A percentile compares a stretch with the other conserved stretches of the same genome.
These are phyloP conservation scores for Phytopythium kandeliae DNA, from an alignment of 352 stramenopile genomes.

Conservation along the genomic window DNA sequence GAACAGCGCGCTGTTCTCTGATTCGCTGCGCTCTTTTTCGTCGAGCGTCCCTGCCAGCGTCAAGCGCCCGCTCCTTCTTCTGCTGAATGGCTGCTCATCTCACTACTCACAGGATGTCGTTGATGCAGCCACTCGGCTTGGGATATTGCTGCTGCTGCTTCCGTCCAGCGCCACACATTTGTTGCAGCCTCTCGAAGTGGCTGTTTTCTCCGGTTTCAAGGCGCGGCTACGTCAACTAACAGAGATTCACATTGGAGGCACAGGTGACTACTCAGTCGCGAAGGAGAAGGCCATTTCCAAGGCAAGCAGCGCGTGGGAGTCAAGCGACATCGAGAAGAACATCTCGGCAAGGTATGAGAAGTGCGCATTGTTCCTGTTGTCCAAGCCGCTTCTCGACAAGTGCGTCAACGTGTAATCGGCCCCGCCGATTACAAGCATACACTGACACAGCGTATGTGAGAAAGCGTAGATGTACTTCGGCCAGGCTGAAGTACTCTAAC, in stretches of 20 bases:
- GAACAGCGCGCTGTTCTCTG: slow-evolving; percentile 9
- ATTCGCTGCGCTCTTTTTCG: slow-evolving; percentile 11
- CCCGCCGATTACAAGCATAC: no score
- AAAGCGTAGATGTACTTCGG: no score
- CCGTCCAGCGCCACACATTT: slow-evolving; percentile 3
- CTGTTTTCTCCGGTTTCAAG: slow-evolving; percentile 4
- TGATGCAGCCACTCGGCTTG: not conserved
- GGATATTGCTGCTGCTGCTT: not conserved
- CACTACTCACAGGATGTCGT: slow-evolving; percentile 3
- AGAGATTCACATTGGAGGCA: not conserved
- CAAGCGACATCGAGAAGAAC: not conserved
- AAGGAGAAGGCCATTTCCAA: not conserved
- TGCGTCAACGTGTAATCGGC: not conserved
- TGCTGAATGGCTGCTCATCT: slow-evolving; percentile 8
- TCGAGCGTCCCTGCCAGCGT: not conserved
- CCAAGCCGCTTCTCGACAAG: not conserved
- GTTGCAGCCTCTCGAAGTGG: slow-evolving; percentile 5
- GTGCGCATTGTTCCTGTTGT: not conserved
- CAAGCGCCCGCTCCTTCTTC: not conserved
- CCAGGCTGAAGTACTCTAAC: no score
- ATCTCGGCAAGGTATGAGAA: not conserved
- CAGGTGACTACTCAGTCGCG: not conserved
- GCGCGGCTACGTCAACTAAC: not conserved
- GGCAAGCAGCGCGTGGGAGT: not conserved
- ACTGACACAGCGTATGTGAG: no score